Base-by-base conservation (phyloP, 1,139 yeast genomes). In the Taiozyma onychis region DNA sequence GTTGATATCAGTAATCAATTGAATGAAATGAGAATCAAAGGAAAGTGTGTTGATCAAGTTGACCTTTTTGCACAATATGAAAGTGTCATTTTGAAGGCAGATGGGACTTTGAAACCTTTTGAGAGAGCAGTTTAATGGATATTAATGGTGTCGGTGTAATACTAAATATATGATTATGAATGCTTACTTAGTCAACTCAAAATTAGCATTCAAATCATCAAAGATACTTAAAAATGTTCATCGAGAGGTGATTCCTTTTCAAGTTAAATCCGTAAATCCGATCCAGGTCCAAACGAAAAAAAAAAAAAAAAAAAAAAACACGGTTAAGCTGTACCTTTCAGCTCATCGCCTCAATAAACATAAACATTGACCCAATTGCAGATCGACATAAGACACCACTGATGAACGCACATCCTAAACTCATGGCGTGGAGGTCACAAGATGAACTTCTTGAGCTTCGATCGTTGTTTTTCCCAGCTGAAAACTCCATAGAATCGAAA, bases 381-480 rank as follows among this genome's bases (percentile, higher is more conserved):
- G 6, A 16, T 35, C 21, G 10, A 35, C 10, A 16, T 35, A 16
- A 35, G 14, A 16, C 18, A 4, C 7, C 11, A 10, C 9, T 5
- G 26, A 48, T 21, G 41, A 57, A 53, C 53, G 49, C 52, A 16
- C 69, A 73, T 45, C 81, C 85, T 3, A 66, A 76, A 28, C 65
- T 81, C 3, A 81, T 77, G 0, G 80, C 88, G 1, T 88, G 88
- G 76, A 74, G 74, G 52, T 62, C 72, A 11, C 61, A 64, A 2
- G 65, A 67, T 1, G 95, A 86, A 49, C 67, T 88, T 14, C 59
- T 67, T n/a, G 66, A 66, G 43, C 73, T 89, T 42, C 77, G 80
- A 51, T 69, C 69, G 11, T 78, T 86, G 79, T 84, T 87, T 60
- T 88, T 77, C 59, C 71, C 4, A 76, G 88, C 49, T 78, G 75